Conservation (phyloP, 139 green algal species). For the Chlorella sp. region DNA sequence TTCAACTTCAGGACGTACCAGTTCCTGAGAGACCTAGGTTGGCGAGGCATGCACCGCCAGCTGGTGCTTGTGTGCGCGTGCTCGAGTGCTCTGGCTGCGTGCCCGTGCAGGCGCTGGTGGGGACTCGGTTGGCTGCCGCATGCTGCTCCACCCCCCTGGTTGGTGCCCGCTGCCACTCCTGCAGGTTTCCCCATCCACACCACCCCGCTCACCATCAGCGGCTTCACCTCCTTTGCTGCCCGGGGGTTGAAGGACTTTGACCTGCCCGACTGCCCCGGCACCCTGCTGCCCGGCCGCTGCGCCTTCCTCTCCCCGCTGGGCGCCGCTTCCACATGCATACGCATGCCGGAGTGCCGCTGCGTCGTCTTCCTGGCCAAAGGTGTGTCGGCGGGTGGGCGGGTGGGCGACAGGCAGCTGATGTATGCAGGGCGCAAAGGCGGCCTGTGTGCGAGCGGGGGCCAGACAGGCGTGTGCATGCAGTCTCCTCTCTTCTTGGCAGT, state of each 20-base stretch:
- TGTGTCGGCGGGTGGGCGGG: not conserved
- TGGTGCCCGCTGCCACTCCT: not conserved
- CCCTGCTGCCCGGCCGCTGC: not conserved
- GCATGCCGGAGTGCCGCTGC: not conserved
- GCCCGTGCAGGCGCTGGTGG: too few relatives aligned
- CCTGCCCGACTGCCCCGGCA: not conserved
- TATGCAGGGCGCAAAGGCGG: not conserved
- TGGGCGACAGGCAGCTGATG: not conserved
- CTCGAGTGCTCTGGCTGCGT: not conserved
- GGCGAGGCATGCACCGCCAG: too few relatives aligned
- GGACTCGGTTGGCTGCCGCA: not conserved
- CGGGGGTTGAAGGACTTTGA: not conserved
- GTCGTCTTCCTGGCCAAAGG: not conserved
- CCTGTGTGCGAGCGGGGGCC: not conserved
- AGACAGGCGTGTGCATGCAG: not conserved
- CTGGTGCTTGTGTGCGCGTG: not conserved
- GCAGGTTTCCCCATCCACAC: not conserved
- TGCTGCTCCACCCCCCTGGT: not conserved
- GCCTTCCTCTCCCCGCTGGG: not conserved
- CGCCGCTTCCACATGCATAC: not conserved
- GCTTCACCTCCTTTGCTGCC: not conserved
- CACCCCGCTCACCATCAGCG: not conserved
- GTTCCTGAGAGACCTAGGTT: too few relatives aligned
- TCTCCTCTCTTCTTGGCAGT: too few relatives aligned
- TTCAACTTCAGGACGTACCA: too few relatives aligned